Evolutionary conservation across 306 rosid genomes (phyloP).

Genomic region (Psophocarpus tetragonolobus): DNA sequence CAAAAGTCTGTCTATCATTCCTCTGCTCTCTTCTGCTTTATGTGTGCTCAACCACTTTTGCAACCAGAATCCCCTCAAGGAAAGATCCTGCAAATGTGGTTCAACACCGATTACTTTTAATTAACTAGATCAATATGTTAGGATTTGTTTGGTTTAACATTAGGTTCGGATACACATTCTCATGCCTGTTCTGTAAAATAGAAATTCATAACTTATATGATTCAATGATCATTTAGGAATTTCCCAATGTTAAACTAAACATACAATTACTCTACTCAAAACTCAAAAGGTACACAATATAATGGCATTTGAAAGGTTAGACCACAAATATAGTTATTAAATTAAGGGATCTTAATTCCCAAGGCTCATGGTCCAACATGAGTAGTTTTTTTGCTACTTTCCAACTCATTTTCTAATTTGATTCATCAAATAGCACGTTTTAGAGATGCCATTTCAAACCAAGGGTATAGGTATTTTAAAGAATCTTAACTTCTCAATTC

Average conservation of each 20-base stretch:
- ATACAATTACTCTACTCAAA: no score
- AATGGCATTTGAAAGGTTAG: background rate
- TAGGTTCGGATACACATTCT: no score
- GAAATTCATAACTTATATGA: no score
- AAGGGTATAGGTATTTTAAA: background rate
- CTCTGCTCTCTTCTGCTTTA: conserved; percentile 67
- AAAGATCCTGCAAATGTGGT: conserved; percentile 65
- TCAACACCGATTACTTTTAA: background rate
- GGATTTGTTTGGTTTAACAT: no score
- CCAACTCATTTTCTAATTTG: background rate
- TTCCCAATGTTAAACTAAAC: no score
- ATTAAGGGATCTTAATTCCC: background rate
- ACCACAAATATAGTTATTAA: conserved; percentile 16
- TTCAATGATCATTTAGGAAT: no score
- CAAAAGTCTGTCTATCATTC: conserved; percentile 78
- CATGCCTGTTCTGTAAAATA: no score
- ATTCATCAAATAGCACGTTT: background rate
- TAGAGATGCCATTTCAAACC: conserved; percentile 5
- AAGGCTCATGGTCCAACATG: conserved; percentile 10
- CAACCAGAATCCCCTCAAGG: conserved; percentile 93
- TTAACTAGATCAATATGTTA: conserved; percentile 1
- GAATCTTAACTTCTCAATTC: conserved; percentile 9
- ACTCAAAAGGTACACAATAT: background rate
- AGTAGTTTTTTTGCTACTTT: background rate
- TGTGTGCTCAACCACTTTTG: conserved; percentile 78